Evolutionary conservation across 768 basidiomycete genomes (phyloP), one percentile per base, ranked within the genome.

Genomic region (Lactarius hatsudake): DNA sequence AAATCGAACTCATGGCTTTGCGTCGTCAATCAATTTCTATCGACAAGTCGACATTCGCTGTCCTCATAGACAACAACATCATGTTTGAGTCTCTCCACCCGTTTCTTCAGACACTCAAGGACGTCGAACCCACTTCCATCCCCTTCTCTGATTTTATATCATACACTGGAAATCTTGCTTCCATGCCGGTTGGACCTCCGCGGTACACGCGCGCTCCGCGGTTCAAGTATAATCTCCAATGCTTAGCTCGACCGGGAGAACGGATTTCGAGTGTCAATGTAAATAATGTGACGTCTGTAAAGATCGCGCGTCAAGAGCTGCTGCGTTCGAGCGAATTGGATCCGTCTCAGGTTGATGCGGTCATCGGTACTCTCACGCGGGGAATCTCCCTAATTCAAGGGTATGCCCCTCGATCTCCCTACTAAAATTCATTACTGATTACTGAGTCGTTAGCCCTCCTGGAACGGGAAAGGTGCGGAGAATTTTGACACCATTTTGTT

Each of bases 361-460:
- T 93, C 2, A 74, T 93, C 3, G 83, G 87, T 65, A 78, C 84
- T 0, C 73, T 92, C 38, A 83, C 81, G 0, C 76, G 84, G 59
- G 87, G 90, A 70, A 74, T 92, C 0, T 79, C 84, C 0, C 75
- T 93, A 58, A 88, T 93, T 45, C 90, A 93, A 77, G 91, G 91
- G 87, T 90, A 62, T 57, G 78, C 62, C 38, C 34, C 2, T 63
- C 32, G 23, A 54, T 62, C 30, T 7, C 40, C 8, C n/a, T 38
- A 17, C 15, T 8, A 28, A 45, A 48, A 2, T 30, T 10, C 13
- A 18, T 28, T 12, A 23, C 59, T 61, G 7, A 64, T 20, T 20
- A 7, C 40, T 10, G 38, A 55, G 15, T 43, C 20, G n/a, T 30
- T 64, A 89, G 89, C 56, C 90, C 90, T 30, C 91, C 90, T 1